Conservation (phyloP, 768 basidiomycete genomes). For the Boletales sp. region DNA sequence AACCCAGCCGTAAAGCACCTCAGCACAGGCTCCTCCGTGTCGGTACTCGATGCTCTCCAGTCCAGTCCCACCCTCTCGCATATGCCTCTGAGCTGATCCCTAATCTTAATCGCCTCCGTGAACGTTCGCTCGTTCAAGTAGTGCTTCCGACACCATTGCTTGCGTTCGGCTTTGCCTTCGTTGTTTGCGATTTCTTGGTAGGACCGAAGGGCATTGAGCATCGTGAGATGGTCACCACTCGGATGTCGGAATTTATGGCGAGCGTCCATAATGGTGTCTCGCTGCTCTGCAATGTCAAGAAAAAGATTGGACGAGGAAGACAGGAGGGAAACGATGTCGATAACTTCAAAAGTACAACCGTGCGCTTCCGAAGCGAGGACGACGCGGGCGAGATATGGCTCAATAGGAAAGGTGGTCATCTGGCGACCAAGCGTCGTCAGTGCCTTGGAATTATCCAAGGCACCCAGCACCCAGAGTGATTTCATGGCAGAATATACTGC, state of each 20-base stretch:
- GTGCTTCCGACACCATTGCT: constrained; percentile 82
- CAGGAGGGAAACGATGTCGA: constrained; percentile 82
- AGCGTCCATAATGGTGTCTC: constrained; percentile 67
- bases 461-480: constrained; percentile 76
- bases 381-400: constrained; percentile 76
- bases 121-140: constrained; percentile 82
- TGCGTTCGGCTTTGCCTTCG: constrained; percentile 45
- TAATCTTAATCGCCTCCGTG: constrained; percentile 71
- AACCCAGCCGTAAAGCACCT: constrained; percentile 73
- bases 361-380: constrained; percentile 73
- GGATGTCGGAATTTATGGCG: constrained; percentile 78
- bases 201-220: constrained; percentile 79
- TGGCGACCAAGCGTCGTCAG: constrained; percentile 73
- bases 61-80: constrained; percentile 63
- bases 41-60: constrained; percentile 53
- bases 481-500: constrained; percentile 62
- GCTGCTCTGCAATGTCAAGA: constrained; percentile 68
- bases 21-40: constrained; percentile 66
- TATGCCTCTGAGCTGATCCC: constrained; percentile 69
- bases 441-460: constrained; percentile 59
- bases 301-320: constrained; percentile 82
- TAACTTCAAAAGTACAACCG: constrained; percentile 72
- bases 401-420: constrained; percentile 93
- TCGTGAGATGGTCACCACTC: constrained; percentile 88
- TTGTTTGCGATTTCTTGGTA: constrained; percentile 65